A percentile compares a stretch with the other conserved stretches of the same genome.
phyloP scores from a whole-genome alignment of 2,329 filamentous ascomycete genomes.

The Daldinia sp. region DNA sequence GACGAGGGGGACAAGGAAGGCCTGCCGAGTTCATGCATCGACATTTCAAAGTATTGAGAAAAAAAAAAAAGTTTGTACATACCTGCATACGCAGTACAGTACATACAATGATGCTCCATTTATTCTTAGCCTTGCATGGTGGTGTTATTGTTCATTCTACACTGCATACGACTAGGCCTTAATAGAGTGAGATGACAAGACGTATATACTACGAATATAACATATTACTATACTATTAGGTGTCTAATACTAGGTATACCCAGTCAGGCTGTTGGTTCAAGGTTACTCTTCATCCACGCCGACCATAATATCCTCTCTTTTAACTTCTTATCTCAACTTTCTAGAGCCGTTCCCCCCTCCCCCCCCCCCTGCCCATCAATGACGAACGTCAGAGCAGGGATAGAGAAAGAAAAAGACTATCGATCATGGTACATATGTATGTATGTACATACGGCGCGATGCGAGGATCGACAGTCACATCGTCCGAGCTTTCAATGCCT shows the following conservation, averaged over 20 bases:
- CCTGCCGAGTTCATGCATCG: slow-evolving; percentile 43
- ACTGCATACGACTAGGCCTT: slow-evolving; percentile 11
- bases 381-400: slow-evolving; percentile 41
- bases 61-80: slow-evolving; percentile 28
- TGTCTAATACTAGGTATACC: neutral
- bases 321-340: slow-evolving; percentile 26
- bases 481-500: slow-evolving; percentile 43
- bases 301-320: slow-evolving; percentile 21
- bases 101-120: slow-evolving; percentile 32
- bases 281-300: slow-evolving; percentile 2
- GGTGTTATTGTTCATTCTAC: slow-evolving; percentile 28
- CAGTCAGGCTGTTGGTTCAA: neutral
- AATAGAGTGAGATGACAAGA: slow-evolving; percentile 14
- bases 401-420: slow-evolving; percentile 35
- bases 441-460: slow-evolving; percentile 36
- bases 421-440: slow-evolving; percentile 41
- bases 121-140: slow-evolving; percentile 42
- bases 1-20: slow-evolving; percentile 34
- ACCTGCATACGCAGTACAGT: slow-evolving; percentile 17
- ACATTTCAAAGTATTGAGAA: slow-evolving; percentile 33
- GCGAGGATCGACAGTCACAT: slow-evolving; percentile 45
- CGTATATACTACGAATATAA: slow-evolving; percentile 5
- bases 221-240: slow-evolving; percentile 7
- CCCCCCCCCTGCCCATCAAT: slow-evolving; percentile 36
- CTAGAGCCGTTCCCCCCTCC: slow-evolving; percentile 14